phyloP scores from a whole-genome alignment of 2,329 filamentous ascomycete genomes.

The Pyricularia sp. region DNA sequence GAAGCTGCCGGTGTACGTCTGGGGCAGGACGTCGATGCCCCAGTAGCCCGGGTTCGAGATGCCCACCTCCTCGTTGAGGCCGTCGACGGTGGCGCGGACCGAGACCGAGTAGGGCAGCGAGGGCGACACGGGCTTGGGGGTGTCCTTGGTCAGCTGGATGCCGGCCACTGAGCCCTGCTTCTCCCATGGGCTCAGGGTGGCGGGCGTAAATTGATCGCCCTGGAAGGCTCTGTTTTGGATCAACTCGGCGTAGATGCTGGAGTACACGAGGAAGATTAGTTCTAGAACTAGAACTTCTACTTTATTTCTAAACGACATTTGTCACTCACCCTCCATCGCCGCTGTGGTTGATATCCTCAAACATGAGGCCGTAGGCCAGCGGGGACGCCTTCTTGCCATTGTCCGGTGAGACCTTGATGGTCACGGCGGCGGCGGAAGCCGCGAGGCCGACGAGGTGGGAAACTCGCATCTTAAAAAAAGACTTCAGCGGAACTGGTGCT shows the following conservation, averaged over 20 bases:
- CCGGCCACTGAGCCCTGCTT: not conserved
- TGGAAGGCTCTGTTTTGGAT: conserved; percentile 66
- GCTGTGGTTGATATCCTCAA: conserved; percentile 54
- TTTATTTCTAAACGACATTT: too few relatives aligned
- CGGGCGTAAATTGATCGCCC: conserved; percentile 30
- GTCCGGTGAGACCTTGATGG: not conserved
- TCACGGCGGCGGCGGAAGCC: not conserved
- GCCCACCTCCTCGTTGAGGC: conserved; percentile 18
- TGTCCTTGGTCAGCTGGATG: not conserved
- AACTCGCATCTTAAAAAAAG: not conserved
- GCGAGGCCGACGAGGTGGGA: not conserved
- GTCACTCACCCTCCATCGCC: conserved; percentile 44
- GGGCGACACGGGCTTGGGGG: not conserved
- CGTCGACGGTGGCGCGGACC: not conserved
- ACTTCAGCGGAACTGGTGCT: not conserved
- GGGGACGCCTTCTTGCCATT: not conserved
- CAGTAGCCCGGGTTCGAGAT: conserved; percentile 46
- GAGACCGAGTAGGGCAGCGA: not conserved
- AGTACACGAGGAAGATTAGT: not conserved
- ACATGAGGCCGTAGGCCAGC: not conserved
- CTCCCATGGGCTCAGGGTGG: conserved; percentile 34
- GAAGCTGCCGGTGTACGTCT: conserved; percentile 40
- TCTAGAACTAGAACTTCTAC: too few relatives aligned
- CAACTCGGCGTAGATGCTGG: conserved; percentile 58
- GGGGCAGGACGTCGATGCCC: conserved; percentile 42